Conservation (phyloP, 2,329 filamentous ascomycete genomes). For the Blastomyces gilchristii region DNA sequence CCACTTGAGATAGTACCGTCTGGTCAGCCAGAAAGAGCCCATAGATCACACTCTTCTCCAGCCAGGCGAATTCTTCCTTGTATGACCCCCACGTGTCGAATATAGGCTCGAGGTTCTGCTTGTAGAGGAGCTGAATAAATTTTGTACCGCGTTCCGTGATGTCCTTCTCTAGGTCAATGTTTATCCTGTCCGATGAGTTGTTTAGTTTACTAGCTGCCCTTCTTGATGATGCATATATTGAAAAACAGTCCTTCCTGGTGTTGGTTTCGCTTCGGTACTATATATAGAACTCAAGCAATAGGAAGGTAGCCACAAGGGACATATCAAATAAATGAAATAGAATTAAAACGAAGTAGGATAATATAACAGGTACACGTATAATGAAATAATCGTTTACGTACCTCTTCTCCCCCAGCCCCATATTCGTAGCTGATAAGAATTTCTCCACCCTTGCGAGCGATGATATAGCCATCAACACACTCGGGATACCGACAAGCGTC, state of each 20-base stretch:
- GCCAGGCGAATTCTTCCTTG: constrained; percentile 48
- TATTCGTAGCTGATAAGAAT: constrained; percentile 15
- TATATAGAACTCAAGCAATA: background rate
- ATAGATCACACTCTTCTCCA: constrained; percentile 68
- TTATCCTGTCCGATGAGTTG: constrained; percentile 12
- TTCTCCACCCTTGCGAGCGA: constrained; percentile 22
- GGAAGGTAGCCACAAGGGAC: background rate
- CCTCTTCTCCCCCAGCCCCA: constrained; percentile 15
- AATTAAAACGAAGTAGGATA: background rate
- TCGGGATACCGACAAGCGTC: constrained; percentile 26
- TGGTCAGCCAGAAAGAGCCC: constrained; percentile 41
- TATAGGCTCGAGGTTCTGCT: constrained; percentile 23
- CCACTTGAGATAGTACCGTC: constrained; percentile 31
- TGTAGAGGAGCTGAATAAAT: constrained; percentile 24
- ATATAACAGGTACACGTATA: background rate
- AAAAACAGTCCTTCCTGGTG: background rate
- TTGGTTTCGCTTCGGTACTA: too few relatives aligned
- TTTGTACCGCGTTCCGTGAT: constrained; percentile 23
- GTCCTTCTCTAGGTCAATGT: constrained; percentile 16
- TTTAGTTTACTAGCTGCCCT: background rate
- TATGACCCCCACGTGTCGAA: constrained; percentile 25
- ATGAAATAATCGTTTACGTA: constrained; percentile 8
- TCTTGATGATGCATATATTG: background rate
- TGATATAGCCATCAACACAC: constrained; percentile 22
- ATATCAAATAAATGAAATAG: background rate